Percentiles rank a stretch among this genome's conserved stretches.
phyloP scores from a whole-genome alignment of 495 filamentous ascomycete genomes.

The Amphirosellinia nigrospora region DNA sequence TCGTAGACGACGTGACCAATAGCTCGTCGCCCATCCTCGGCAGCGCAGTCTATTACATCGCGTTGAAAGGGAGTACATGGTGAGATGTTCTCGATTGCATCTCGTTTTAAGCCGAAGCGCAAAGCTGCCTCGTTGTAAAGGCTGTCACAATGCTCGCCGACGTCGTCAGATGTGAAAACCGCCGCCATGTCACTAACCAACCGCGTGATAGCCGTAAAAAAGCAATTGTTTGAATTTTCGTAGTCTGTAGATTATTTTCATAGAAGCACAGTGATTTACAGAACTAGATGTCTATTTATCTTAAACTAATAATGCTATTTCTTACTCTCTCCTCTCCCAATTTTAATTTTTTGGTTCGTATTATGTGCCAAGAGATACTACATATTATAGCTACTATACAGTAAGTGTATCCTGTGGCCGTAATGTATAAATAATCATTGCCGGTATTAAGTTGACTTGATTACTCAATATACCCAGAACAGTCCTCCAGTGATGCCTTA shows the following conservation, averaged over 20 bases:
- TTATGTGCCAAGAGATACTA: background rate
- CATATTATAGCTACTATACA: background rate
- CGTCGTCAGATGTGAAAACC: background rate
- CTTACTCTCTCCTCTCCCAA: background rate
- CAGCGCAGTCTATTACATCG: slow-evolving; percentile 7
- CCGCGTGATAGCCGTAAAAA: background rate
- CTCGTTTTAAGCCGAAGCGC: slow-evolving; percentile 13
- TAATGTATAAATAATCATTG: background rate
- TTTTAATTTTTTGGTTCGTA: background rate
- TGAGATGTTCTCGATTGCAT: slow-evolving; percentile 1
- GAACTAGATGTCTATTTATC: background rate
- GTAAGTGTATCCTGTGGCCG: background rate
- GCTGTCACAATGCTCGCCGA: background rate
- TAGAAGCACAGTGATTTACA: background rate
- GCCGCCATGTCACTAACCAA: background rate
- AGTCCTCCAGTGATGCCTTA: no score
- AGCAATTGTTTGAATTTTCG: background rate
- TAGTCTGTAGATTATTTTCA: background rate
- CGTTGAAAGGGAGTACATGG: slow-evolving; percentile 14
- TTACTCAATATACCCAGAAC: no score
- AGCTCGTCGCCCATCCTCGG: background rate
- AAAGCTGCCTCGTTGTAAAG: slow-evolving; percentile 2
- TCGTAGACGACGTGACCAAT: slow-evolving; percentile 59
- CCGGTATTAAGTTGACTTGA: no score
- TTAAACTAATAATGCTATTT: background rate